phyloP scores from a whole-genome alignment of 371 early-diverging fungal species.

The Syncephalastrum sp. region DNA sequence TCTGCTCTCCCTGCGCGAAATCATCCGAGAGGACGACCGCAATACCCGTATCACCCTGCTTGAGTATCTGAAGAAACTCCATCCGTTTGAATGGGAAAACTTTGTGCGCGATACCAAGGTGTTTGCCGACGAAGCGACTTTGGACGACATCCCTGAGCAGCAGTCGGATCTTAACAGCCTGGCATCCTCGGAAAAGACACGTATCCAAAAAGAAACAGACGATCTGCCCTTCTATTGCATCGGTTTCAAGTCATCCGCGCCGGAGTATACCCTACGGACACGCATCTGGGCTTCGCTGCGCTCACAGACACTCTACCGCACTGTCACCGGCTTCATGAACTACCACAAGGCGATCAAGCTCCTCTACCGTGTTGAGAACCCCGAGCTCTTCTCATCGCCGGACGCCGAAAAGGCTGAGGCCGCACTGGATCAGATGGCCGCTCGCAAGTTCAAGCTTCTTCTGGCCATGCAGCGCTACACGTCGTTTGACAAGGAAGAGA shows the following conservation, averaged over 20 bases:
- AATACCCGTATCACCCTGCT: constrained; percentile 78
- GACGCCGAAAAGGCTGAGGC: constrained; percentile 60
- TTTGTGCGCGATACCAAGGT: constrained; percentile 87
- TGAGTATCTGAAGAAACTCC: constrained; percentile 83
- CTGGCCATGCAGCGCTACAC: constrained; percentile 87
- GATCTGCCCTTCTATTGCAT: constrained; percentile 81
- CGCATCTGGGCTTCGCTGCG: constrained; percentile 90
- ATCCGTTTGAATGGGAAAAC: constrained; percentile 86
- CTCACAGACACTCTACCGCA: constrained; percentile 86
- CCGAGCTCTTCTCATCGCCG: constrained; percentile 60
- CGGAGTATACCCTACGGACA: constrained; percentile 81
- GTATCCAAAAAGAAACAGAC: constrained; percentile 48
- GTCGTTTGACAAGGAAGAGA: constrained; percentile 74
- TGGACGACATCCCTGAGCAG: not conserved
- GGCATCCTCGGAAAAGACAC: constrained; percentile 5
- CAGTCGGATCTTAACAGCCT: constrained; percentile 4
- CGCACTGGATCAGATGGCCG: constrained; percentile 66
- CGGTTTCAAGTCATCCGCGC: constrained; percentile 80
- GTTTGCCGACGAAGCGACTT: constrained; percentile 60
- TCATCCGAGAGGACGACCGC: constrained; percentile 81
- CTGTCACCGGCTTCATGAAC: constrained; percentile 89
- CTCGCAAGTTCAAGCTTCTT: constrained; percentile 79
- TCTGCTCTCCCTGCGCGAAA: constrained; percentile 77
- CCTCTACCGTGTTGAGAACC: constrained; percentile 79
- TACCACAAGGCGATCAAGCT: constrained; percentile 81